Conservation (phyloP, 192 early-diverging fungal genomes). For the Rhizophlyctis rosea region DNA sequence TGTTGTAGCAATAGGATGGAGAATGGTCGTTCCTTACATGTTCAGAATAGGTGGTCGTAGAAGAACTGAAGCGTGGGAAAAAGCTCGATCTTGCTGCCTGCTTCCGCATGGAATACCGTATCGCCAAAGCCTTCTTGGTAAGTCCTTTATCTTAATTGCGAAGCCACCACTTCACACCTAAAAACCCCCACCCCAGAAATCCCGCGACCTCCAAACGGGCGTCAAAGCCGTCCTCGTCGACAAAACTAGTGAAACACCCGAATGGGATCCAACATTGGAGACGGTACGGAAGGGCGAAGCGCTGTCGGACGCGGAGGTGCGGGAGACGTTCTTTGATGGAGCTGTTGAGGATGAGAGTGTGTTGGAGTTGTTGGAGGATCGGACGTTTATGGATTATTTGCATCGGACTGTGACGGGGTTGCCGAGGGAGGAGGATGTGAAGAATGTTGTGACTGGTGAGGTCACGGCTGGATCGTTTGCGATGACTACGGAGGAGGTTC, state of each 20-base stretch:
- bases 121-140: conserved; percentile 75
- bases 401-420: conserved; percentile 49
- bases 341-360: background rate
- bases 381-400: conserved; percentile 50
- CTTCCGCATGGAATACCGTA: conserved; percentile 80
- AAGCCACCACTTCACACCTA: background rate
- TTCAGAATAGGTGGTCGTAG: conserved; percentile 63
- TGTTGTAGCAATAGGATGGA: background rate
- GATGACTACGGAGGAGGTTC: background rate
- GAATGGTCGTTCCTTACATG: background rate
- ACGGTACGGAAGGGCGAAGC: conserved; percentile 10
- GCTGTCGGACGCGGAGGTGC: conserved; percentile 16
- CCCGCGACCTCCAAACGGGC: conserved; percentile 86
- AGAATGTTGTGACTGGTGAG: conserved; percentile 32
- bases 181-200: conserved; percentile 13
- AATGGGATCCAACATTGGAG: conserved; percentile 69
- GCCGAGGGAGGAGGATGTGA: conserved; percentile 46
- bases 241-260: conserved; percentile 53
- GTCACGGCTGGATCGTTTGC: background rate
- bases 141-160: background rate
- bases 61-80: conserved; percentile 73
- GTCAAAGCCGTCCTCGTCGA: conserved; percentile 75
- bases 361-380: conserved; percentile 30
- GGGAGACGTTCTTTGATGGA: conserved; percentile 42
- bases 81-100: conserved; percentile 69